Evolutionary conservation across 129 eudicot genomes (phyloP).

Genomic region (Chrysanthemum seticuspe): DNA sequence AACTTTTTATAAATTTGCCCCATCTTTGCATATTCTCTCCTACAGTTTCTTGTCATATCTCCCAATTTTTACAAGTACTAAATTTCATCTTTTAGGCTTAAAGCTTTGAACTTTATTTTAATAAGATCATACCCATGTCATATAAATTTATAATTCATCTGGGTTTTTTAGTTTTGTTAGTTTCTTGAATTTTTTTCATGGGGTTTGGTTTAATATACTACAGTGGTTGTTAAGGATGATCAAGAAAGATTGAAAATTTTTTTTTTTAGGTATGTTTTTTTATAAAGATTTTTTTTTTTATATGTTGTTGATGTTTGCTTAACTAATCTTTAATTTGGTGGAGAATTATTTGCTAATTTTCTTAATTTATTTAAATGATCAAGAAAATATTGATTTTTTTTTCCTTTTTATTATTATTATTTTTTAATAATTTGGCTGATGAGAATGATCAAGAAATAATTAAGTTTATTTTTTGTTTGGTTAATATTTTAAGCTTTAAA

Average conservation of each 20-base stretch:
- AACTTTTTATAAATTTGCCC: conserved; percentile 18
- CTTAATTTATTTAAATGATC: too few relatives aligned
- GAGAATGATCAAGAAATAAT: conserved; percentile 9
- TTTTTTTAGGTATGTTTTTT: neutral
- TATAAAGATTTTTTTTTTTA: neutral
- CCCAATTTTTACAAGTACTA: conserved; percentile 26
- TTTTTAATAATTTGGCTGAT: neutral
- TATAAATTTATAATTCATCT: neutral
- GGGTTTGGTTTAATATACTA: conserved; percentile 7
- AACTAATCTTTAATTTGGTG: conserved; percentile 15
- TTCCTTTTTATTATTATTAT: too few relatives aligned
- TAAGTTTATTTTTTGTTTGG: neutral
- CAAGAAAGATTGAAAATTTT: neutral
- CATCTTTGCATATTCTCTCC: conserved; percentile 30
- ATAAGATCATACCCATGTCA: conserved; percentile 3
- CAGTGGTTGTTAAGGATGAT: conserved; percentile 10
- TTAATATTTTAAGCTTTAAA: too few relatives aligned
- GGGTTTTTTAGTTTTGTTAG: neutral
- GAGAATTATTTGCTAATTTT: neutral
- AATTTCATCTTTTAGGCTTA: conserved; percentile 15
- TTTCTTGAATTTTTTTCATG: neutral
- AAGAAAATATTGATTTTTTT: too few relatives aligned
- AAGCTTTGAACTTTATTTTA: conserved; percentile 2
- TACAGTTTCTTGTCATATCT: conserved; percentile 12
- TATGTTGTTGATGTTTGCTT: conserved; percentile 18